phyloP scores from a whole-genome alignment of 371 early-diverging fungal genomes.

The Mucor irregularis region DNA sequence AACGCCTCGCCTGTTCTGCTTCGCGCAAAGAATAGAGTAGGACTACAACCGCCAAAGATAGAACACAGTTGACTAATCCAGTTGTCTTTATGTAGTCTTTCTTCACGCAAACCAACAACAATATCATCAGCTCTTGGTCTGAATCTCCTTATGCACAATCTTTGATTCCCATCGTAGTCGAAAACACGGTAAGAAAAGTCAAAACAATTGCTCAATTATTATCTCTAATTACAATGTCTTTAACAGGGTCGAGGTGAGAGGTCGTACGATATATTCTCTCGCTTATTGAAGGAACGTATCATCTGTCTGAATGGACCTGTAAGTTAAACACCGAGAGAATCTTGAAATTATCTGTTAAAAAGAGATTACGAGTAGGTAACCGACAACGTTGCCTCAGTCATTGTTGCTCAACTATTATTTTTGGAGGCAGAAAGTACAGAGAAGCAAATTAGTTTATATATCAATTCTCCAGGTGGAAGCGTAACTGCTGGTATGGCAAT shows the following conservation, averaged over 20 bases:
- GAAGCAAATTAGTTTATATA: constrained; percentile 92
- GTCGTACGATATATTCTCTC: constrained; percentile 95
- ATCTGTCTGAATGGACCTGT: constrained; percentile 91
- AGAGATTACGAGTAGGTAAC: constrained; percentile 57
- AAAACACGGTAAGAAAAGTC: constrained; percentile 63
- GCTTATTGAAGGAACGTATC: constrained; percentile 95
- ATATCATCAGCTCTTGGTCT: constrained; percentile 20
- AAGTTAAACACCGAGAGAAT: no score
- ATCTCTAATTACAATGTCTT: neutral
- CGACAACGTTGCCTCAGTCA: constrained; percentile 79
- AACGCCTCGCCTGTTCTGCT: neutral
- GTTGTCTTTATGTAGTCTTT: constrained; percentile 1
- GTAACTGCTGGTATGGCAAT: constrained; percentile 96
- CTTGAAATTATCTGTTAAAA: neutral
- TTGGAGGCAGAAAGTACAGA: constrained; percentile 94
- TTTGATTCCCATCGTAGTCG: constrained; percentile 71
- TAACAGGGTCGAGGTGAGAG: constrained; percentile 73
- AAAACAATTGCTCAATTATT: no score
- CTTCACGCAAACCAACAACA: constrained; percentile 6
- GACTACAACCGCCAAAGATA: neutral
- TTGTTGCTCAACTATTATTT: constrained; percentile 95
- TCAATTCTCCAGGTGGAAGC: constrained; percentile 96
- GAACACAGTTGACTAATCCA: neutral
- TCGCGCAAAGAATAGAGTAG: neutral
- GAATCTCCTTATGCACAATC: constrained; percentile 46